phyloP scores from a whole-genome alignment of 2,329 filamentous ascomycete species.

The Sporothrix humicola region DNA sequence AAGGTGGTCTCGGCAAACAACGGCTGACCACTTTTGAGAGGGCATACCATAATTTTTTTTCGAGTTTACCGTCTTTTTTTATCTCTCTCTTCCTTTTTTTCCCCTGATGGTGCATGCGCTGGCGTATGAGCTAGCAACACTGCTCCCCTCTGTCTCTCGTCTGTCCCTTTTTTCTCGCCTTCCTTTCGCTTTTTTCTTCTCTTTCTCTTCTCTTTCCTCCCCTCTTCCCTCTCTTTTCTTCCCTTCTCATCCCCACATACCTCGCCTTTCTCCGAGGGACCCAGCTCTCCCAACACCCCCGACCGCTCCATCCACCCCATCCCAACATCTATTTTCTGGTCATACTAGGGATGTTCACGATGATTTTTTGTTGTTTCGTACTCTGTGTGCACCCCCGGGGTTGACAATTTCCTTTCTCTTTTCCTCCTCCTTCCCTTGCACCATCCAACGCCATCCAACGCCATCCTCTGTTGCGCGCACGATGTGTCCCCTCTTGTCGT shows the following conservation, averaged over 20 bases:
- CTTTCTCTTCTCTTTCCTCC: not conserved
- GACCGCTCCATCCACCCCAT: not conserved
- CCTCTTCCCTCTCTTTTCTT: not conserved
- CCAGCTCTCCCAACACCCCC: not conserved
- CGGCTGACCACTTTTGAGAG: not conserved
- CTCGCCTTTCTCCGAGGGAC: conserved; percentile 22
- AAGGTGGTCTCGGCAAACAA: conserved; percentile 1
- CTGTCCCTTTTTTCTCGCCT: conserved; percentile 7
- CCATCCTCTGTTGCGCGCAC: conserved; percentile 21
- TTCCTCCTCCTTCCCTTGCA: conserved; percentile 16
- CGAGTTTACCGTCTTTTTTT: too few species aligned
- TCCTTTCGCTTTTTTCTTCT: not conserved
- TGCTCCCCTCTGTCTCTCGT: not conserved
- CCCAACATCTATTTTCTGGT: conserved; percentile 17
- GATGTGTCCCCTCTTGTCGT: conserved; percentile 3
- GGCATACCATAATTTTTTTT: not conserved
- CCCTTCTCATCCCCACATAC: conserved; percentile 21
- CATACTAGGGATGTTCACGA: conserved; percentile 32
- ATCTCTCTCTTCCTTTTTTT: not conserved
- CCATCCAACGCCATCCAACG: conserved; percentile 24
- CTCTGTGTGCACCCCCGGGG: conserved; percentile 22
- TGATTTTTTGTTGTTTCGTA: not conserved
- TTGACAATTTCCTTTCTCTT: not conserved
- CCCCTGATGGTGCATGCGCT: conserved; percentile 25
- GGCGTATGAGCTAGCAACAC: conserved; percentile 26